Base-by-base conservation (phyloP, 225 moss, liverwort and hornwort species). In the Bryoerythrophyllum caledonicum region DNA sequence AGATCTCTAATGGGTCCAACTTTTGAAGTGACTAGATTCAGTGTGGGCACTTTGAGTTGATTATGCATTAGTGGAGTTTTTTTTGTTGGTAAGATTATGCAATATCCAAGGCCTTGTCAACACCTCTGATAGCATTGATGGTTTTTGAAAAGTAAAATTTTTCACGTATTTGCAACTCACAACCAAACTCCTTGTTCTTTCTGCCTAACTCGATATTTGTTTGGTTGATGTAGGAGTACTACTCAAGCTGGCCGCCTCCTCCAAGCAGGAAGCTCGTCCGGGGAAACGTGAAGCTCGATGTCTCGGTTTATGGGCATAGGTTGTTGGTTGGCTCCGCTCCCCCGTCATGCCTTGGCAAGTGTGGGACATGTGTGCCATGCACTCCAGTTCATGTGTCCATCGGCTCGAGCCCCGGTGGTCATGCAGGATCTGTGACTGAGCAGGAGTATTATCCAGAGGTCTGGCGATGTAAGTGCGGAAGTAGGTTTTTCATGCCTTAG, bases 391-490 rank as follows among this genome's bases (percentile, higher is more conserved):
- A 89, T 72, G 77, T 86, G 21, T 74, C 89, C 32, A 56, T 89
- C 24, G 79, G 79, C 68, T 74, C 82, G 13, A 75, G 70, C 19
- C 66, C 37, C 3, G 51, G 61, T 35, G 51, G 61, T 35, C 84
- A 76, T 6, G 37, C 72, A 5, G 86, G 86, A 24, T 81, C 89
- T 2, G 46, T 89, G 74, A 71, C 82, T 7, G 76, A 83, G 59
- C 86, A 86, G 76, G 89, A 89, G 25, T 89, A 89, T 53, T 89
- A 89, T 40, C 83, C 86, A 8, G 86, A 89, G 81, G 89, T 86
- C 23, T 89, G 89, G 89, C 69, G 86, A 80, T 89, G 89, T 74
- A 86, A 89, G 68, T 89, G 89, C 24, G 89, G 89, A 71, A 82
- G 72, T 66, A 73, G 71, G 67, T 71, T 81, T 24, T 89, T 60